Evolutionary conservation across 2,329 filamentous ascomycete species (phyloP).

Genomic region (Coniochaeta ligniaria): DNA sequence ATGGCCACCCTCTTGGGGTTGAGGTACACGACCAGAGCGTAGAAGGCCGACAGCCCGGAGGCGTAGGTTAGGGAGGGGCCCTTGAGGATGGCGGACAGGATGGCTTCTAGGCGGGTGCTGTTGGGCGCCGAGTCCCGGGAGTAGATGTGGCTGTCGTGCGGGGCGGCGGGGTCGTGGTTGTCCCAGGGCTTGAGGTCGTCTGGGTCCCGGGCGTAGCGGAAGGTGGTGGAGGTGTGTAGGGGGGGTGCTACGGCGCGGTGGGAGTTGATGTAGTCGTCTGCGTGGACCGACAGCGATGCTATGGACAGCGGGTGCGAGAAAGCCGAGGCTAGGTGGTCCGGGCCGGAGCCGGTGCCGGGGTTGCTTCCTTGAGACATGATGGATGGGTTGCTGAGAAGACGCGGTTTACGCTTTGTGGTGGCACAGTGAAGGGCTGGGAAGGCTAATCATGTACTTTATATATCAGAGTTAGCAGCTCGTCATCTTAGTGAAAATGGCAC

Average conservation of each 20-base stretch:
- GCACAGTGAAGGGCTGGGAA: not conserved
- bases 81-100: conserved; percentile 67
- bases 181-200: conserved; percentile 47
- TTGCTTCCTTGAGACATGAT: not conserved
- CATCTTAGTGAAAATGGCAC: not conserved
- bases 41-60: conserved; percentile 81
- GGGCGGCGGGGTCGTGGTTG: conserved; percentile 45
- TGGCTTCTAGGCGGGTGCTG: conserved; percentile 74
- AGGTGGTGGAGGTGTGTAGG: conserved; percentile 87
- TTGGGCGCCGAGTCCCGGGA: conserved; percentile 75
- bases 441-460: not conserved
- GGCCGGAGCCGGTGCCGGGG: conserved; percentile 6
- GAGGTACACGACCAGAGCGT: conserved; percentile 76
- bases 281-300: conserved; percentile 71
- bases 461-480: not conserved
- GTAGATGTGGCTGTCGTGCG: conserved; percentile 67
- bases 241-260: conserved; percentile 79
- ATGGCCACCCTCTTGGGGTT: conserved; percentile 80
- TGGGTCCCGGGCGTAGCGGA: conserved; percentile 70
- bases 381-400: too few relatives aligned
- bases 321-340: conserved; percentile 18
- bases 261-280: conserved; percentile 68
- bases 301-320: conserved; percentile 39
- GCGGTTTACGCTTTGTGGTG: too few relatives aligned
- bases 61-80: conserved; percentile 69